Conservation (phyloP, 2,329 filamentous ascomycete species). For the Alternaria metachromatica region DNA sequence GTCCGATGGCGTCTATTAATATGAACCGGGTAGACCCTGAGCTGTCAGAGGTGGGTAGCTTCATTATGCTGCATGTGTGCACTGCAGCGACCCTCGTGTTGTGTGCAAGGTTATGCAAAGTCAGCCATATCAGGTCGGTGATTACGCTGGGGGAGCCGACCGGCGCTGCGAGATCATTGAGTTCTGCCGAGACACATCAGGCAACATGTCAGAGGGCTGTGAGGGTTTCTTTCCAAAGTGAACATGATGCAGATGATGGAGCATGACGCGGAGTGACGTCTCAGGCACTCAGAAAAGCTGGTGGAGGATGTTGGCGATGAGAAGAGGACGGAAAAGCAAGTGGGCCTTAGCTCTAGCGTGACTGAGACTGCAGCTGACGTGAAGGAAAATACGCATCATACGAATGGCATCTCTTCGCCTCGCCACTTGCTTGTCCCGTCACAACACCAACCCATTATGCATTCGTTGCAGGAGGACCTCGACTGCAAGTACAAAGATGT, state of each 20-base stretch:
- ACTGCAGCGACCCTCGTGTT: neutral
- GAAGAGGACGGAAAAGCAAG: neutral
- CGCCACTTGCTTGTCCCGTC: neutral
- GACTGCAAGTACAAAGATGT: neutral
- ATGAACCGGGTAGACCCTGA: constrained; percentile 1
- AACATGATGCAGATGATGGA: neutral
- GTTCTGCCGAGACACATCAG: constrained; percentile 1
- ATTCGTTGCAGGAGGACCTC: neutral
- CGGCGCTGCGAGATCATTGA: neutral
- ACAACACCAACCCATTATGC: neutral
- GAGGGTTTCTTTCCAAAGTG: neutral
- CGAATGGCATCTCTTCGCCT: neutral
- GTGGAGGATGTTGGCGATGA: neutral
- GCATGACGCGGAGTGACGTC: neutral
- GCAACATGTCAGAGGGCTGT: neutral
- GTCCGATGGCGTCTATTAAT: constrained; percentile 8
- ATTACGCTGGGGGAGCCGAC: constrained; percentile 15
- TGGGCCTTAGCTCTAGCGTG: neutral
- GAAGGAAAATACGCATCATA: neutral
- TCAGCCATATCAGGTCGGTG: constrained; percentile 3
- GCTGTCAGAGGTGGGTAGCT: neutral
- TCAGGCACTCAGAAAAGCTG: neutral
- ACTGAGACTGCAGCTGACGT: neutral
- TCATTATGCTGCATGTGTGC: neutral
- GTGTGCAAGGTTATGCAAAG: constrained; percentile 2